These are phyloP conservation scores for Sporothrix mexicana DNA, from an alignment of 2,329 filamentous ascomycete species.

Conservation along the genomic window DNA sequence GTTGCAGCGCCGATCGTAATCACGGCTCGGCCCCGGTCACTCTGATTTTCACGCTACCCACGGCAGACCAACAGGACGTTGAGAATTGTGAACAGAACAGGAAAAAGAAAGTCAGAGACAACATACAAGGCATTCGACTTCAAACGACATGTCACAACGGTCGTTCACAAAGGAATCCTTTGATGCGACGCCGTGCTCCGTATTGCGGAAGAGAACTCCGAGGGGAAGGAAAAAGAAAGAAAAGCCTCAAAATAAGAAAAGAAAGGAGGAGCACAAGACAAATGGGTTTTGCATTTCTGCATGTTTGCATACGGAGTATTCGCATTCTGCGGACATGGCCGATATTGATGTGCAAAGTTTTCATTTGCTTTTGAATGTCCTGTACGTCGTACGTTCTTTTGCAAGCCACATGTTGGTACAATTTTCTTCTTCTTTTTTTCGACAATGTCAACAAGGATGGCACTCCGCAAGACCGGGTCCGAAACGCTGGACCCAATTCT, in stretches of 20 bases:
- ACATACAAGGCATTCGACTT: not conserved
- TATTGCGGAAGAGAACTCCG: not conserved
- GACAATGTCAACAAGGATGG: not conserved
- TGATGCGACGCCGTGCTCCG: not conserved
- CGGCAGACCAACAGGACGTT: not conserved
- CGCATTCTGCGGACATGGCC: conserved; percentile 7
- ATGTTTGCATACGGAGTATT: too few relatives aligned
- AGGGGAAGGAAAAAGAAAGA: not conserved
- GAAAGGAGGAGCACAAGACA: too few relatives aligned
- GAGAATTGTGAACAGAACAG: not conserved
- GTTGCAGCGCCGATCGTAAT: conserved; percentile 9
- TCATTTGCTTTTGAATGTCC: not conserved
- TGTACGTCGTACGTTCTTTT: too few relatives aligned
- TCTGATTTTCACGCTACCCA: conserved; percentile 4
- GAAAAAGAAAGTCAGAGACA: not conserved
- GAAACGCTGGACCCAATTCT: conserved; percentile 7
- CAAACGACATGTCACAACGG: conserved; percentile 3
- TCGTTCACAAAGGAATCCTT: not conserved
- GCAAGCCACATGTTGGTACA: not conserved
- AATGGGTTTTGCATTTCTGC: too few relatives aligned
- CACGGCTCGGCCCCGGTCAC: conserved; percentile 25
- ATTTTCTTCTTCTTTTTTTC: conserved; percentile 8
- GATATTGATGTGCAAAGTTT: not conserved
- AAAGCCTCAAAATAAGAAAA: not conserved
- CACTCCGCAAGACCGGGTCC: not conserved